phyloP scores from a whole-genome alignment of 108 stramenopile genomes.

The Schizochytrium sp. region DNA sequence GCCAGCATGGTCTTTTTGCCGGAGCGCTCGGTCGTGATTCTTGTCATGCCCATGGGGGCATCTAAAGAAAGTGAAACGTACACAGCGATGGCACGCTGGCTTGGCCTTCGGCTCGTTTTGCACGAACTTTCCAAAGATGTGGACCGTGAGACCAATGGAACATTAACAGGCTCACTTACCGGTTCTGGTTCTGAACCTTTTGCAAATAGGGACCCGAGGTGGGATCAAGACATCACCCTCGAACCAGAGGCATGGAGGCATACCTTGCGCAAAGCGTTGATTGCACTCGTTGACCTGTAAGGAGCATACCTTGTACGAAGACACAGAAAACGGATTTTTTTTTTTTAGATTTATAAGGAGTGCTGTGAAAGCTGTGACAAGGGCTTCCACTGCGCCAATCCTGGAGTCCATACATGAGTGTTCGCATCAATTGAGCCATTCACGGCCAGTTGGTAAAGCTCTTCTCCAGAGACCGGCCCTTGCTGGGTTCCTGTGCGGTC shows the following conservation, averaged over 20 bases:
- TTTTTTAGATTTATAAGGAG: background rate
- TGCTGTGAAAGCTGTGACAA: background rate
- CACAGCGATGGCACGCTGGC: background rate
- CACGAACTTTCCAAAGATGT: background rate
- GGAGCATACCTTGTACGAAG: too few relatives aligned
- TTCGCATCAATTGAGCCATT: background rate
- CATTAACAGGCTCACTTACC: too few relatives aligned
- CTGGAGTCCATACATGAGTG: slow-evolving; percentile 6
- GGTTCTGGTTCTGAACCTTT: too few relatives aligned
- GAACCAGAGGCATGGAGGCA: too few relatives aligned
- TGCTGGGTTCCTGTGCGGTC: background rate
- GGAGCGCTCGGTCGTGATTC: background rate
- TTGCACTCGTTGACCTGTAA: too few relatives aligned
- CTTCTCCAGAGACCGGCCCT: background rate
- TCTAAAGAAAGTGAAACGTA: background rate
- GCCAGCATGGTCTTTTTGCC: background rate
- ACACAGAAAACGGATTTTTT: background rate
- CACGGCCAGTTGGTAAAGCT: background rate
- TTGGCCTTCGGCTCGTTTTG: background rate
- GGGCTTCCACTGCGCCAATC: background rate
- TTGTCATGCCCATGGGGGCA: background rate
- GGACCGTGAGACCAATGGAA: background rate
- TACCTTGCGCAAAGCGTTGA: too few relatives aligned
- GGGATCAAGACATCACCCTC: too few relatives aligned
- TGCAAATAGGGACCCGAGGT: too few relatives aligned